Conservation (phyloP, 192 early-diverging fungal species). For the Anaeromyces robustus region DNA sequence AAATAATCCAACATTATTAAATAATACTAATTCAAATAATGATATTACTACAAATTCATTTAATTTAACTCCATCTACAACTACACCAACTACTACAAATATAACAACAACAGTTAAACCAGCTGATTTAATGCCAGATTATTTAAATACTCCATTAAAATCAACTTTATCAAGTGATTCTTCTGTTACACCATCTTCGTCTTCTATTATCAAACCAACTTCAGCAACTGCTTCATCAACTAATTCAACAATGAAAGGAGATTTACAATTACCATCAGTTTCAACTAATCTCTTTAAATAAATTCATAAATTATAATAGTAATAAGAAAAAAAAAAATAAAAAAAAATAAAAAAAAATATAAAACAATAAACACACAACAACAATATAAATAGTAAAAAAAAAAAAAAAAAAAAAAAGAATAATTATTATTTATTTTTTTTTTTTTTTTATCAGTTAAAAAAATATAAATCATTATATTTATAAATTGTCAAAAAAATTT, state of each 20-base stretch:
- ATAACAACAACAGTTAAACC: background rate
- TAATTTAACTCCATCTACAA: background rate
- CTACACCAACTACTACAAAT: background rate
- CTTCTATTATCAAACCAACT: background rate
- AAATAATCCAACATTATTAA: no score
- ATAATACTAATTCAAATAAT: no score
- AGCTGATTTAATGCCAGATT: background rate
- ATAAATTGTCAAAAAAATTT: no score
- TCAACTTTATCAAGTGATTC: background rate
- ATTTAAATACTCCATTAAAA: background rate
- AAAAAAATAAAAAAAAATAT: background rate
- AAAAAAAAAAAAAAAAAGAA: no score
- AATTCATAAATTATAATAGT: background rate
- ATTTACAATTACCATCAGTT: background rate
- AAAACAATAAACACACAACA: no score
- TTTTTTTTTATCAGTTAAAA: no score
- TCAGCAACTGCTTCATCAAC: background rate
- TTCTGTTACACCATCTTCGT: background rate
- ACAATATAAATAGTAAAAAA: no score
- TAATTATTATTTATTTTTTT: no score
- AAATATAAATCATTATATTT: no score
- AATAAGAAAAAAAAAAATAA: background rate
- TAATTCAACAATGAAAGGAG: background rate
- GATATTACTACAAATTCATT: no score
- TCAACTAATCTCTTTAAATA: background rate